phyloP scores from a whole-genome alignment of 2,329 filamentous ascomycete genomes.

The Beauveria sp. region DNA sequence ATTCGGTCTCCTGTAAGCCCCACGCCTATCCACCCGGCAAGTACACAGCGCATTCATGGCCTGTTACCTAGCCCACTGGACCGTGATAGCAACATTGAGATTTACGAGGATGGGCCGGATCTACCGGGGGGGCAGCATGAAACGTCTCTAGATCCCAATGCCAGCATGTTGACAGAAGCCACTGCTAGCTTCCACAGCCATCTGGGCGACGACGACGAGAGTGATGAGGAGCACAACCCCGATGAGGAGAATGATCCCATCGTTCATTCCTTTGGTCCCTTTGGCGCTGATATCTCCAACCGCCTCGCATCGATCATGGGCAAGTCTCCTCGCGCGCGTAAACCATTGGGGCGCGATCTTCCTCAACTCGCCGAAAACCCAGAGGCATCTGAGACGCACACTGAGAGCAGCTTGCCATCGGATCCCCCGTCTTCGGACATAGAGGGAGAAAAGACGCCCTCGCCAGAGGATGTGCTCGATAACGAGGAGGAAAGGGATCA shows the following conservation, averaged over 20 bases:
- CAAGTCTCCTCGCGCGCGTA: constrained; percentile 49
- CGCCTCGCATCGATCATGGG: constrained; percentile 72
- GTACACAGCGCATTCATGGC: constrained; percentile 37
- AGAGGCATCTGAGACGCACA: constrained; percentile 9
- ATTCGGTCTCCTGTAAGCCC: constrained; percentile 71
- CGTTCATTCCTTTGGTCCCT: constrained; percentile 85
- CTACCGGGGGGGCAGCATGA: constrained; percentile 25
- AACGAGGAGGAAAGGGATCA: not conserved
- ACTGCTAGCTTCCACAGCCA: constrained; percentile 52
- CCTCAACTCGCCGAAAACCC: constrained; percentile 3
- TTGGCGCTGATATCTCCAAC: constrained; percentile 75
- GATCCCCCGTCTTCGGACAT: constrained; percentile 9
- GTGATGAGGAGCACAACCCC: constrained; percentile 65
- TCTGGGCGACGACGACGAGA: constrained; percentile 43
- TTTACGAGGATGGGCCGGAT: constrained; percentile 63
- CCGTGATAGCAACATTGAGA: constrained; percentile 45
- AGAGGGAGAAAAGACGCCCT: constrained; percentile 3
- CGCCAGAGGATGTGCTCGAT: not conserved
- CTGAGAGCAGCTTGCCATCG: constrained; percentile 8
- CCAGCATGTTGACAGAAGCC: constrained; percentile 43
- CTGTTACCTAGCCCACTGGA: constrained; percentile 31
- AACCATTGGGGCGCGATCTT: constrained; percentile 15
- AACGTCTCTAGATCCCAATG: constrained; percentile 22
- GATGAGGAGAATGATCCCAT: constrained; percentile 94
- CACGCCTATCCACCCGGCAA: constrained; percentile 37